Conservation (phyloP, 306 rosid species). For the Nissolia schottii region DNA sequence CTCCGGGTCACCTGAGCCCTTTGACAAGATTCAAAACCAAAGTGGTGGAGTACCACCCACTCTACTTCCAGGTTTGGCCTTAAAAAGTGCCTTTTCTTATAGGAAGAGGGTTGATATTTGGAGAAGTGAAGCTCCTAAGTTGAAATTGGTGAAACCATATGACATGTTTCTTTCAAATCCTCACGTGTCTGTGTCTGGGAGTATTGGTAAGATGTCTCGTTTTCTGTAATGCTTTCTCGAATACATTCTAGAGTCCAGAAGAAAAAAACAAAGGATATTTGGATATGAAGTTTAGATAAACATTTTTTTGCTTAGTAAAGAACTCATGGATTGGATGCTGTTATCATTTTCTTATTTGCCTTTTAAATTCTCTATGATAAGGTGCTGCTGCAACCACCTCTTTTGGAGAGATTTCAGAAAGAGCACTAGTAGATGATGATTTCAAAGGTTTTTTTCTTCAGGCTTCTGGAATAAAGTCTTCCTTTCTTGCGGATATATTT, state of each 20-base stretch:
- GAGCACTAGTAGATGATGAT: slow-evolving; percentile 37
- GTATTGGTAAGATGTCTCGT: slow-evolving; percentile 66
- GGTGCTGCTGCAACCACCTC: slow-evolving; percentile 64
- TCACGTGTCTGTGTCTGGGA: slow-evolving; percentile 66
- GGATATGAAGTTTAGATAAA: not conserved
- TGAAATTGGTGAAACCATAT: slow-evolving; percentile 67
- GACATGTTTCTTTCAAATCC: slow-evolving; percentile 82
- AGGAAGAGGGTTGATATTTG: slow-evolving; percentile 60
- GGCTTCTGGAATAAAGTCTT: slow-evolving; percentile 52
- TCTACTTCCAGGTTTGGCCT: slow-evolving; percentile 70
- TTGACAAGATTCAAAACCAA: slow-evolving; percentile 36
- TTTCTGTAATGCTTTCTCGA: not conserved
- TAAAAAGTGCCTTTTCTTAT: slow-evolving; percentile 63
- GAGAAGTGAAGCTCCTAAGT: slow-evolving; percentile 63
- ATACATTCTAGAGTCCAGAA: not conserved
- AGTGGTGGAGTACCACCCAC: slow-evolving; percentile 36
- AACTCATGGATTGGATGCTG: not conserved
- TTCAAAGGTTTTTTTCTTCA: slow-evolving; percentile 43
- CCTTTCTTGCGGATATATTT: slow-evolving; percentile 62
- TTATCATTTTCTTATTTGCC: slow-evolving; percentile 11
- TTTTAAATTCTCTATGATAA: slow-evolving; percentile 26
- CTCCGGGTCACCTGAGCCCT: slow-evolving; percentile 52
- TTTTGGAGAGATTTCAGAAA: slow-evolving; percentile 51
- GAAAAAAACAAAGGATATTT: not conserved
- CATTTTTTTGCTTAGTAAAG: not conserved